Evolutionary conservation across 192 early-diverging fungal species (phyloP).

Genomic region (Rhizophagus prolifer): DNA sequence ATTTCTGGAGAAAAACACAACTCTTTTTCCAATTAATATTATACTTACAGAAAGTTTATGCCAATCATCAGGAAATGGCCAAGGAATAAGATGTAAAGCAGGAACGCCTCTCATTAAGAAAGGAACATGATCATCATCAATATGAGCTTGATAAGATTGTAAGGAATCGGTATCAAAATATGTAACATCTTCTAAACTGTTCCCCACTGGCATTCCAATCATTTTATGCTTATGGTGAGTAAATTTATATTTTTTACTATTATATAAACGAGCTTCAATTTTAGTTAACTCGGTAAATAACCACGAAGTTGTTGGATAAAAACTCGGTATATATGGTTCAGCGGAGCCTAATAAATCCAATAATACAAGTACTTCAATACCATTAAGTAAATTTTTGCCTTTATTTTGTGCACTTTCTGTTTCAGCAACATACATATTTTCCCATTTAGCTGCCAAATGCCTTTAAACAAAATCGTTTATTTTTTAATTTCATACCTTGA

Average conservation of each 20-base stretch:
- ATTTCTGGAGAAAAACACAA: neutral
- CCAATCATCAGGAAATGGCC: constrained; percentile 87
- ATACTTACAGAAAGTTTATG: constrained; percentile 59
- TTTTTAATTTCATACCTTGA: constrained; percentile 47
- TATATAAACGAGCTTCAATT: constrained; percentile 68
- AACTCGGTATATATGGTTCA: constrained; percentile 54
- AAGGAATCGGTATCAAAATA: constrained; percentile 35
- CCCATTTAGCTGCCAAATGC: constrained; percentile 85
- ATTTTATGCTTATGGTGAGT: constrained; percentile 22
- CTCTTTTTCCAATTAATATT: neutral
- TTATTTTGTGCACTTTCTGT: constrained; percentile 32
- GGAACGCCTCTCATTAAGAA: constrained; percentile 80
- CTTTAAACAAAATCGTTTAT: constrained; percentile 34
- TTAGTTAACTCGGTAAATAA: constrained; percentile 66
- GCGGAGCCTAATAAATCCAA: constrained; percentile 82
- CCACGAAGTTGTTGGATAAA: constrained; percentile 64
- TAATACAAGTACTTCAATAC: constrained; percentile 84
- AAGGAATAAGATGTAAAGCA: constrained; percentile 83
- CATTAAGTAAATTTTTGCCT: constrained; percentile 47
- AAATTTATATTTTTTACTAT: constrained; percentile 11
- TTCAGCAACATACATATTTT: constrained; percentile 38
- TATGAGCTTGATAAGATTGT: constrained; percentile 34
- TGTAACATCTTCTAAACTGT: constrained; percentile 26
- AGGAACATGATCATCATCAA: constrained; percentile 90
- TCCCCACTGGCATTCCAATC: constrained; percentile 25